These are phyloP conservation scores for Fomitopsis schrenkii DNA, from an alignment of 1,284 basidiomycete genomes.

Conservation along the genomic window DNA sequence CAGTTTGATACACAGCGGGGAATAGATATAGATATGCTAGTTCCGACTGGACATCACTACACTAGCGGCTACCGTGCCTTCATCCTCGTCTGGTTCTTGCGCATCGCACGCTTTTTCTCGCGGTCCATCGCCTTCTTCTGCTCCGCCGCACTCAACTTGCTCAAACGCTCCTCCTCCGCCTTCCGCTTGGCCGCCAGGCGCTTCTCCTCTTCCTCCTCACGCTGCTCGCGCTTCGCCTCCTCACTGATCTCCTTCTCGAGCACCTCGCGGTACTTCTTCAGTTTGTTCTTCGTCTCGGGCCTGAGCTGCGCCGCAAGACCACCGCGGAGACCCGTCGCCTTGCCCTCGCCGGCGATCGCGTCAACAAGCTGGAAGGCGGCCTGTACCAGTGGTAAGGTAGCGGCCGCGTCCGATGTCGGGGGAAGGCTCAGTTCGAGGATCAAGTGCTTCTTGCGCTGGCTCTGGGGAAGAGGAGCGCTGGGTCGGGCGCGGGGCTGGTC, in stretches of 20 bases:
- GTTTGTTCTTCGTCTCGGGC: slow-evolving; percentile 76
- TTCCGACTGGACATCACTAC: no score
- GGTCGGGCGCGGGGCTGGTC: slow-evolving; percentile 81
- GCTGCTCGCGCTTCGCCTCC: slow-evolving; percentile 70
- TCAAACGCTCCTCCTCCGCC: slow-evolving; percentile 66
- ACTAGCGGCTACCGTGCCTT: slow-evolving; percentile 34
- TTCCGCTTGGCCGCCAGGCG: slow-evolving; percentile 63
- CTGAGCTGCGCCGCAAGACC: slow-evolving; percentile 43
- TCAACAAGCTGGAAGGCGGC: slow-evolving; percentile 76
- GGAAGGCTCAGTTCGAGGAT: slow-evolving; percentile 64
- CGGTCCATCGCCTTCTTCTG: slow-evolving; percentile 75
- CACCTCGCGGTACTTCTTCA: slow-evolving; percentile 70
- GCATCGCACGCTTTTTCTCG: slow-evolving; percentile 66
- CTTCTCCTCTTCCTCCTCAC: slow-evolving; percentile 67
- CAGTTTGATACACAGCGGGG: neutral
- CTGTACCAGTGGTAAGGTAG: slow-evolving; percentile 58
- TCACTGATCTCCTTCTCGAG: slow-evolving; percentile 67
- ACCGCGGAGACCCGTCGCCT: slow-evolving; percentile 21
- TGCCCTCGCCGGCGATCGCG: slow-evolving; percentile 45
- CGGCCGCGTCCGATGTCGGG: slow-evolving; percentile 40
- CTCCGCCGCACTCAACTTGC: slow-evolving; percentile 66
- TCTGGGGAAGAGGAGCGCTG: slow-evolving; percentile 38
- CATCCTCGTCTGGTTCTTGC: slow-evolving; percentile 66
- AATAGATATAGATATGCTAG: neutral
- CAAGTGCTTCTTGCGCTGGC: slow-evolving; percentile 64